Percentiles rank a stretch among this genome's conserved stretches.
These are phyloP conservation scores for Clonostachys chloroleuca DNA, from an alignment of 2,329 filamentous ascomycete species.

Conservation along the genomic window DNA sequence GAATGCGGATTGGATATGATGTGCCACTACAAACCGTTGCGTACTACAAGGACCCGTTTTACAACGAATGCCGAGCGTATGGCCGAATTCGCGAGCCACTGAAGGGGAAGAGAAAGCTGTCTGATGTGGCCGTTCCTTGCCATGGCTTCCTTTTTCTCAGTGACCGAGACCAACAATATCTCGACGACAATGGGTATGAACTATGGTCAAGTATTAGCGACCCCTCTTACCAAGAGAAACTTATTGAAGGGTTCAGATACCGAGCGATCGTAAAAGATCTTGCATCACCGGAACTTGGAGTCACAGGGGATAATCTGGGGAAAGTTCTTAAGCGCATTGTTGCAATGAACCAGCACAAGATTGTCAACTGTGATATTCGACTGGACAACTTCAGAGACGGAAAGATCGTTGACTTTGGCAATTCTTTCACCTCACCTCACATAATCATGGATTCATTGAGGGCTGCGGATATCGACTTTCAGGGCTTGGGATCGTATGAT, in stretches of 20 bases:
- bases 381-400: not conserved
- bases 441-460: not conserved
- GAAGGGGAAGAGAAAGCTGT: not conserved
- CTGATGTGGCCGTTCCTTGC: not conserved
- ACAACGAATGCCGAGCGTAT: slow-evolving; percentile 12
- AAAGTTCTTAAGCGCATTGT: not conserved
- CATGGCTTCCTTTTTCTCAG: not conserved
- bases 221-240: not conserved
- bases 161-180: not conserved
- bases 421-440: not conserved
- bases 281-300: not conserved
- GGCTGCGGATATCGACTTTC: not conserved
- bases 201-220: not conserved
- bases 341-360: not conserved
- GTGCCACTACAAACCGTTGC: slow-evolving; percentile 4
- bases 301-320: not conserved
- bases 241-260: not conserved
- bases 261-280: not conserved
- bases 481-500: not conserved
- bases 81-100: slow-evolving; percentile 5
- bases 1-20: not conserved
- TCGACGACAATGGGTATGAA: not conserved
- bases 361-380: not conserved
- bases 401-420: not conserved
- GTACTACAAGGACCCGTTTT: slow-evolving; percentile 13